These are phyloP conservation scores for Stropharia rugosoannulata DNA, from an alignment of 768 basidiomycete species.

Conservation along the genomic window DNA sequence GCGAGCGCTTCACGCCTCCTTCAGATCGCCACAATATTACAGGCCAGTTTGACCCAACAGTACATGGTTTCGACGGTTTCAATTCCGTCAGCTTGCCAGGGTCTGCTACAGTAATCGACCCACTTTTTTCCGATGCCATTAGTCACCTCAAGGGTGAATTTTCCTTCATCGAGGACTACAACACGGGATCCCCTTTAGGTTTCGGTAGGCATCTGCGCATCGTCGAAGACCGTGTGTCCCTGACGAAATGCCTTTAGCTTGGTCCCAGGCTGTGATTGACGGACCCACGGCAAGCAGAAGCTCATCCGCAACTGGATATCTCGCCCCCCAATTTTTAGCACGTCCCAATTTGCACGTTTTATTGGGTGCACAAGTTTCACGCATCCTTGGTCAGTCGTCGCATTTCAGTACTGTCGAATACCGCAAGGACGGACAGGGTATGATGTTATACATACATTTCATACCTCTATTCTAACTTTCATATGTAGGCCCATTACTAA, in stretches of 20 bases:
- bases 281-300: constrained; percentile 23
- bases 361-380: constrained; percentile 25
- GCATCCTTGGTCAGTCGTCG: constrained; percentile 15
- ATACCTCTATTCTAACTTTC: neutral
- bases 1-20: constrained; percentile 18
- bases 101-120: constrained; percentile 22
- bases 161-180: constrained; percentile 23
- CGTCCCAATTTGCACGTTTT: constrained; percentile 31
- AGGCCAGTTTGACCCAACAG: constrained; percentile 28
- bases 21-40: constrained; percentile 27
- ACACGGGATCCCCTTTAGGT: constrained; percentile 27
- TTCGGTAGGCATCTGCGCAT: constrained; percentile 19
- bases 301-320: constrained; percentile 30
- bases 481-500: constrained; percentile 1
- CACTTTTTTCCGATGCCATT: constrained; percentile 25
- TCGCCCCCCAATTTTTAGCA: constrained; percentile 19
- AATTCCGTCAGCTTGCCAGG: constrained; percentile 27
- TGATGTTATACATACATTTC: neutral
- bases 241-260: constrained; percentile 1
- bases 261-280: constrained; percentile 22
- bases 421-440: constrained; percentile 2
- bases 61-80: constrained; percentile 28
- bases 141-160: constrained; percentile 35
- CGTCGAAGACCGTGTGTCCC: constrained; percentile 9
- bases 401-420: constrained; percentile 6